phyloP scores from a whole-genome alignment of 2,329 filamentous ascomycete genomes.

The Nothophoma quercina region DNA sequence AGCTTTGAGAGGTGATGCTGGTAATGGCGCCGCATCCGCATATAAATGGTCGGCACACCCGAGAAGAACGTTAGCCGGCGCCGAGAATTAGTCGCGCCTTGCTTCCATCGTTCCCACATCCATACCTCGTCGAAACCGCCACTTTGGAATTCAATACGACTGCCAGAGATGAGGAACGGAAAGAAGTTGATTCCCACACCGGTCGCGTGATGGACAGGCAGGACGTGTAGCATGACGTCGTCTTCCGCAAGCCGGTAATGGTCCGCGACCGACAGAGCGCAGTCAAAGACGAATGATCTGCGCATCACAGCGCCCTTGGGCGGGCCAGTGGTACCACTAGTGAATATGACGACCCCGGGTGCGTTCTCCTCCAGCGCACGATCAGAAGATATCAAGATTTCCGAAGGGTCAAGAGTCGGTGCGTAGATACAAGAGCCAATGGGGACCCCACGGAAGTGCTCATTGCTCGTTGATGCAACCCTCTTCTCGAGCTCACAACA shows the following conservation, averaged over 20 bases:
- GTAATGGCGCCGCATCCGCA: conserved; percentile 47
- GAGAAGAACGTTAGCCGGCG: conserved; percentile 46
- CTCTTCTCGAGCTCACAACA: conserved; percentile 37
- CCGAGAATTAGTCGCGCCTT: conserved; percentile 32
- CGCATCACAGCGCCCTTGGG: conserved; percentile 58
- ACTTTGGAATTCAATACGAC: conserved; percentile 46
- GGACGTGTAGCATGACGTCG: conserved; percentile 45
- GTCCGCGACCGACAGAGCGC: conserved; percentile 43
- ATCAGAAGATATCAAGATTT: conserved; percentile 54
- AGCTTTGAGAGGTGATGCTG: conserved; percentile 45
- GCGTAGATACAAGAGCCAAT: conserved; percentile 47
- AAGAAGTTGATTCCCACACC: conserved; percentile 49
- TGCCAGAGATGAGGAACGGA: conserved; percentile 43
- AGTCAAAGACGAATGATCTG: conserved; percentile 50
- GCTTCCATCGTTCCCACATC: conserved; percentile 47
- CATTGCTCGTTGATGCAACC: conserved; percentile 35
- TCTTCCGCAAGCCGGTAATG: conserved; percentile 42
- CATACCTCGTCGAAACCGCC: conserved; percentile 46
- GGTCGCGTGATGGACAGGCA: conserved; percentile 49
- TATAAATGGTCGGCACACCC: conserved; percentile 48
- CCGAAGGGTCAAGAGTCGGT: conserved; percentile 34
- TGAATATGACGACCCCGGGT: conserved; percentile 56
- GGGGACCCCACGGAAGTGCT: conserved; percentile 47
- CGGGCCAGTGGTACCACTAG: conserved; percentile 56
- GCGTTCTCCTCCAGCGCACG: conserved; percentile 51